Conservation (phyloP, 1,284 basidiomycete species). For the Melampsora americana region DNA sequence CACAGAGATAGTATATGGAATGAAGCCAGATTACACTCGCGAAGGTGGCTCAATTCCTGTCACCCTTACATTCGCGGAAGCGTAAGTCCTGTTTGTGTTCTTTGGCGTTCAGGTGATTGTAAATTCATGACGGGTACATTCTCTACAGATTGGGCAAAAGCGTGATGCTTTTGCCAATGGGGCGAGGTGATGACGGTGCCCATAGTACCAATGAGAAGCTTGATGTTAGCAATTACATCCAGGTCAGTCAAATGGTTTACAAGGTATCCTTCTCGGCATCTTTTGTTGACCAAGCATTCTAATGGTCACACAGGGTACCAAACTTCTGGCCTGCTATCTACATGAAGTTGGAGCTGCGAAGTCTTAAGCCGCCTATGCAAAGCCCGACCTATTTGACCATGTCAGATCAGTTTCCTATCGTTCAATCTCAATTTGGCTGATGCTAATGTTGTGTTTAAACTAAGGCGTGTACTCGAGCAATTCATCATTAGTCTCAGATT, state of each 20-base stretch:
- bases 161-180: slow-evolving; percentile 85
- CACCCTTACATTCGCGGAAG: slow-evolving; percentile 88
- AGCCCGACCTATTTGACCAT: too few species aligned
- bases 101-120: too few species aligned
- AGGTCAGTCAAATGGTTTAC: slow-evolving; percentile 60
- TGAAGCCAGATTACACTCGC: slow-evolving; percentile 79
- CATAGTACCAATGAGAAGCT: slow-evolving; percentile 96
- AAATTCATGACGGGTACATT: too few species aligned
- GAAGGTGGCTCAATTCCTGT: slow-evolving; percentile 97
- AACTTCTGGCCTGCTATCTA: slow-evolving; percentile 76
- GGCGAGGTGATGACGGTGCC: slow-evolving; percentile 86
- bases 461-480: too few species aligned
- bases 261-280: slow-evolving; percentile 58
- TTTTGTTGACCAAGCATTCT: slow-evolving; percentile 6
- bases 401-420: too few species aligned
- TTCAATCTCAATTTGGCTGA: too few species aligned
- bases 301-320: slow-evolving; percentile 59
- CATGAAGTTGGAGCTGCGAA: slow-evolving; percentile 65
- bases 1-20: slow-evolving; percentile 74
- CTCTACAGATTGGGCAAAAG: slow-evolving; percentile 64
- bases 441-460: too few species aligned
- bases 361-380: too few species aligned
- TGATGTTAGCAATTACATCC: slow-evolving; percentile 85
- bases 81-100: too few species aligned
- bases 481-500: too few species aligned